Base-by-base conservation (phyloP, 148 eudicot species). In the Amaranthus hypochondriacus region DNA sequence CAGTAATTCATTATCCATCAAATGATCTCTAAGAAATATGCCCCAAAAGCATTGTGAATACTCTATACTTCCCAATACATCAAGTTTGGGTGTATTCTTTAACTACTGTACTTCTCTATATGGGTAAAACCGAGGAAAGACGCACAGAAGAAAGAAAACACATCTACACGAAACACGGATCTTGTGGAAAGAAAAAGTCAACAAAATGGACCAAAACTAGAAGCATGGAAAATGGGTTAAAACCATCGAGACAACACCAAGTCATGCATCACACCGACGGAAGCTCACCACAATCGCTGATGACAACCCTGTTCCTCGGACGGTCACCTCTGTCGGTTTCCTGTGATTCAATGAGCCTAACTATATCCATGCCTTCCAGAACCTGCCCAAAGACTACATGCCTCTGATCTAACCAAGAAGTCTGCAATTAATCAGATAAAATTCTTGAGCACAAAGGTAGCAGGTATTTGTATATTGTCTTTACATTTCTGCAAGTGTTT, bases 311-410 rank as follows among this genome's bases (percentile, higher is more conserved):
- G 81, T 89, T 82, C 63, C 64, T 78, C 2, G 98, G 98, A 68
- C 96, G 97, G 81, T 95, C 97, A 67, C 96, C 96, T 82, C 92
- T 87, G 81, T 89, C 99, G 0, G 97, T 95, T 77, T 88, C 94
- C 73, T 90, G 94, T 3, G 92, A 85, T 72, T 95, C 97, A 28
- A 95, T 82, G 67, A 87, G 81, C 89, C 75, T 87, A 18, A 95
- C 99, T 56, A 92, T 69, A 63, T 92, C 97, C 96, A 95, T 92
- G 79, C 98, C 96, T 83, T 95, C 94, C 76, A 95, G 51, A 63
- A 92, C 92, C 79, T 95, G 98, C 70, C 96, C 98, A 70, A 92
- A 95, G 62, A 92, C 97, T 4, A 92, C 97, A 66, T 95, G 97
- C 86, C 87, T 90, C 78, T 83, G 71, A 78, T 95, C 97, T 75